phyloP scores from a whole-genome alignment of 2,329 filamentous ascomycete genomes.

The Teratosphaeria nubilosa region DNA sequence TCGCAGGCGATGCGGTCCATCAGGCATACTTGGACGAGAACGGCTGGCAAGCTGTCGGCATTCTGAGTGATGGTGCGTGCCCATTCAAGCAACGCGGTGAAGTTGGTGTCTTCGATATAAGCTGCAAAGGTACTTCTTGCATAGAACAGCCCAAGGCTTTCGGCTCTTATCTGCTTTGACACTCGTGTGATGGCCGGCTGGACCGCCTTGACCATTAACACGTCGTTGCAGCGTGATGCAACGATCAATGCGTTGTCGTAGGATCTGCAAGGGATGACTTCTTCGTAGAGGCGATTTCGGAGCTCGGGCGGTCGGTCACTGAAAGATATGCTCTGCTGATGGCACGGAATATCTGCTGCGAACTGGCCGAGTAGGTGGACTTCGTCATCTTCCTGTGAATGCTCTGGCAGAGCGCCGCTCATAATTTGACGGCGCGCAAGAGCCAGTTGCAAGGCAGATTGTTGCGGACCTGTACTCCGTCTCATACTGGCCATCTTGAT shows the following conservation, averaged over 20 bases:
- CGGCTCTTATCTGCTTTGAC: slow-evolving; percentile 4
- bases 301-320: slow-evolving; percentile 8
- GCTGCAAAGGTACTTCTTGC: slow-evolving; percentile 7
- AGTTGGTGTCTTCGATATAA: slow-evolving; percentile 5
- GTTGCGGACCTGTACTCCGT: not conserved
- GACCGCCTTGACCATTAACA: not conserved
- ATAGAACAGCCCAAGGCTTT: slow-evolving; percentile 12
- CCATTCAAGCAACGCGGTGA: slow-evolving; percentile 4
- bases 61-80: not conserved
- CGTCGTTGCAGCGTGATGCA: slow-evolving; percentile 1
- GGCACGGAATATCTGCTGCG: not conserved
- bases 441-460: not conserved
- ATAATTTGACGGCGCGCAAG: not conserved
- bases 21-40: slow-evolving; percentile 6
- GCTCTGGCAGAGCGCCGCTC: not conserved
- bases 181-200: slow-evolving; percentile 10
- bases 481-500: not conserved
- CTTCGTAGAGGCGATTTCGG: slow-evolving; percentile 9
- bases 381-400: not conserved
- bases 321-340: slow-evolving; percentile 1
- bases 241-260: slow-evolving; percentile 2
- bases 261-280: not conserved
- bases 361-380: not conserved
- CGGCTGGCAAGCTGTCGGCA: not conserved
- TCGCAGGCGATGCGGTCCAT: slow-evolving; percentile 1